phyloP scores from a whole-genome alignment of 768 basidiomycete genomes.

The Agaricus subrufescens region DNA sequence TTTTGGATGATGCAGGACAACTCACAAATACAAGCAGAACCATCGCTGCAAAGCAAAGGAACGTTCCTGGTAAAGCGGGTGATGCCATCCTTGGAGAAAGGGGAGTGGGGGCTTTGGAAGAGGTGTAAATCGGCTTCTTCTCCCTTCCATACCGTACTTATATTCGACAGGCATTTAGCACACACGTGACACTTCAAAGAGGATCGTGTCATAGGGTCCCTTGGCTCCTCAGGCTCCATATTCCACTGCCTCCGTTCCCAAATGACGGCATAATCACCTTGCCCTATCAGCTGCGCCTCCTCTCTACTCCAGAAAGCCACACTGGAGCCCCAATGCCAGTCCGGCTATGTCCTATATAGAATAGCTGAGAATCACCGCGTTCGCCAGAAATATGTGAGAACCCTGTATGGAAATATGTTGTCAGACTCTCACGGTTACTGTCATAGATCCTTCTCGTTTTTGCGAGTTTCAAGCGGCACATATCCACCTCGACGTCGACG shows the following conservation, averaged over 20 bases:
- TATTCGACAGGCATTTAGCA: neutral
- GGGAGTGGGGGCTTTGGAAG: neutral
- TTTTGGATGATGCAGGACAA: conserved; percentile 10
- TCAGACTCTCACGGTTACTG: neutral
- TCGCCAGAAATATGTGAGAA: too few relatives aligned
- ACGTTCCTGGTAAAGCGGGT: conserved; percentile 63
- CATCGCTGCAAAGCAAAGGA: conserved; percentile 69
- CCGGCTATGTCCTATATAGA: neutral
- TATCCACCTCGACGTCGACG: neutral
- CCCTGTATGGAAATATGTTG: neutral
- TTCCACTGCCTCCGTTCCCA: neutral
- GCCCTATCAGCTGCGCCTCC: neutral
- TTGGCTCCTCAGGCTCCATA: too few relatives aligned
- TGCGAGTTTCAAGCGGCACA: neutral
- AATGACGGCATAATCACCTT: conserved; percentile 1
- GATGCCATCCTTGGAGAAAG: conserved; percentile 26
- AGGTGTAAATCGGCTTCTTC: neutral
- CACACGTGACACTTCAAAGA: neutral
- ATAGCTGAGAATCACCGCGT: too few relatives aligned
- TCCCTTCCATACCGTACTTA: neutral
- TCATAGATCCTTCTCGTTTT: neutral
- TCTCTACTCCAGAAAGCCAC: neutral
- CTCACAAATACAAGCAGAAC: conserved; percentile 66
- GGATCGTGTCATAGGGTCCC: too few relatives aligned
- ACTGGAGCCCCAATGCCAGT: neutral